Conservation (phyloP, 495 filamentous ascomycete species). For the Lepraria neglecta region DNA sequence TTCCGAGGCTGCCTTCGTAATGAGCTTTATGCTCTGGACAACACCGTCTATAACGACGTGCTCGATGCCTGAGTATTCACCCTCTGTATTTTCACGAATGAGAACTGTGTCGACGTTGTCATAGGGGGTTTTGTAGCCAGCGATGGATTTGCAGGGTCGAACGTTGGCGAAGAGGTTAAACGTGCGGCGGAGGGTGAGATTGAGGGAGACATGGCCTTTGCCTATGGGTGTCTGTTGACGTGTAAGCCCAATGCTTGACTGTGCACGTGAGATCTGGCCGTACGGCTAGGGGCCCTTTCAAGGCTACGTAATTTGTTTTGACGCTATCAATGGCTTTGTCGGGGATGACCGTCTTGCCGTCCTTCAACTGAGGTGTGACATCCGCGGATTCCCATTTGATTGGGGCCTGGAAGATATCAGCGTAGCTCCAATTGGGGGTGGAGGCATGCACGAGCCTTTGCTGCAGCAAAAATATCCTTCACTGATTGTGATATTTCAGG, state of each 20-base stretch:
- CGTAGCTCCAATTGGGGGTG: constrained; percentile 12
- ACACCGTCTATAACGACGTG: constrained; percentile 97
- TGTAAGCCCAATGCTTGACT: constrained; percentile 17
- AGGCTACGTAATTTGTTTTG: constrained; percentile 84
- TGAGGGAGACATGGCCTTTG: constrained; percentile 98
- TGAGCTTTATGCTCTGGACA: constrained; percentile 98
- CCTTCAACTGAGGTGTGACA: constrained; percentile 84
- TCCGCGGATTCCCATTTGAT: constrained; percentile 96
- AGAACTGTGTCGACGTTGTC: constrained; percentile 95
- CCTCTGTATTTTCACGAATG: constrained; percentile 99
- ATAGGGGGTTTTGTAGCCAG: constrained; percentile 97
- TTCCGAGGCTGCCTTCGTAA: constrained; percentile 88
- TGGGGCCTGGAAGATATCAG: constrained; percentile 61
- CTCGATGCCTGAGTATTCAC: constrained; percentile 99
- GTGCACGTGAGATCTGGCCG: constrained; percentile 30
- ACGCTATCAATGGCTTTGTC: constrained; percentile 87
- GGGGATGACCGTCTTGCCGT: constrained; percentile 88
- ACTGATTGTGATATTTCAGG: constrained; percentile 96
- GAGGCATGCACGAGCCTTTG: constrained; percentile 57
- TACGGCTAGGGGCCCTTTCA: constrained; percentile 97
- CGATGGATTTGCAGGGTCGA: constrained; percentile 91
- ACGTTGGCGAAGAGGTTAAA: constrained; percentile 99
- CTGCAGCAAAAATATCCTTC: constrained; percentile 94
- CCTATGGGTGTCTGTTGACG: constrained; percentile 77
- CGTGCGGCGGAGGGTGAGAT: constrained; percentile 93